Evolutionary conservation across 202 grass and related monocot genomes (phyloP).

Genomic region (Panicum hallii): DNA sequence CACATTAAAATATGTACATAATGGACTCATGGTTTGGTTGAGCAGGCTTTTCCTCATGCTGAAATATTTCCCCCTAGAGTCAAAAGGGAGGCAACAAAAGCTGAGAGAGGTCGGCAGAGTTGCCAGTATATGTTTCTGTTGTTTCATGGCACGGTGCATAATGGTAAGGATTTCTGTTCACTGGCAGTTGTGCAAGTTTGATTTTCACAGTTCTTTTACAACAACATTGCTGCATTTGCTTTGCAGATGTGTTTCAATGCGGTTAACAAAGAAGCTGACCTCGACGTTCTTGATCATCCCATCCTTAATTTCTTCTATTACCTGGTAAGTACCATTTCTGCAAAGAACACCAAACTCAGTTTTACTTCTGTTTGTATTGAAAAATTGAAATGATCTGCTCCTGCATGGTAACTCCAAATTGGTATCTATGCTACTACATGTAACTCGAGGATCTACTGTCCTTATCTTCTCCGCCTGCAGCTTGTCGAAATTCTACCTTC

Average conservation of each 20-base stretch:
- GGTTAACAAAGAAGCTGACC: slow-evolving; percentile 74
- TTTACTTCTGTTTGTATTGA: slow-evolving; percentile 16
- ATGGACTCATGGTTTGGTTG: slow-evolving; percentile 12
- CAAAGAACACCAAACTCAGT: not conserved
- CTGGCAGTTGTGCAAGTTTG: not conserved
- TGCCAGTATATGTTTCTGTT: slow-evolving; percentile 62
- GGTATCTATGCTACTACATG: not conserved
- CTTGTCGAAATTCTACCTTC: slow-evolving; percentile 79
- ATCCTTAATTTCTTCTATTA: slow-evolving; percentile 89
- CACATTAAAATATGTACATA: slow-evolving; percentile 6
- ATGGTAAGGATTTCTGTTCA: slow-evolving; percentile 57
- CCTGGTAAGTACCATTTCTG: slow-evolving; percentile 53
- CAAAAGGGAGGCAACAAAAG: slow-evolving; percentile 88
- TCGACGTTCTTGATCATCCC: slow-evolving; percentile 88
- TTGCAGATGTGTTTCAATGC: slow-evolving; percentile 82
- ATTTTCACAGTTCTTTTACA: slow-evolving; percentile 27
- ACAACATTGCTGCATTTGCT: slow-evolving; percentile 13
- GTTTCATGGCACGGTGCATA: slow-evolving; percentile 55
- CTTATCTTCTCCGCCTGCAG: slow-evolving; percentile 44
- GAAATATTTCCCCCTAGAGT: slow-evolving; percentile 90
- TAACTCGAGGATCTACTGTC: not conserved
- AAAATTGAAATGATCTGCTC: slow-evolving; percentile 1
- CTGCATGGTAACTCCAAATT: slow-evolving; percentile 1
- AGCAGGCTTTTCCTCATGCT: slow-evolving; percentile 87
- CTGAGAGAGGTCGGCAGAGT: slow-evolving; percentile 84